Evolutionary conservation across 371 early-diverging fungal species (phyloP), one percentile per base, ranked within the genome.

Genomic region (Paraphysoderma sedebokerense): DNA sequence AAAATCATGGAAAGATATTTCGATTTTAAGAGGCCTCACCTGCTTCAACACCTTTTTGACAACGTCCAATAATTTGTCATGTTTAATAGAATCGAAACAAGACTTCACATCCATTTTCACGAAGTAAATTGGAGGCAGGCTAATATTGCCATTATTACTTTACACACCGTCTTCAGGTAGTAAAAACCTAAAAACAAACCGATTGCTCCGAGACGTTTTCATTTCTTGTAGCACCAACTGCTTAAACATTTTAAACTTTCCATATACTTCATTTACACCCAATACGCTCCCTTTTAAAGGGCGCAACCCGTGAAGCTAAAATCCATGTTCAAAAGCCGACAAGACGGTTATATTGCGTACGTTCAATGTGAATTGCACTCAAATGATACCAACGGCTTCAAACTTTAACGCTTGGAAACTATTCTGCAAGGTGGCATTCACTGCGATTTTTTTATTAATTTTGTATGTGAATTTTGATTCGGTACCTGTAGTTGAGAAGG

Each of bases 41-140:
- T 76, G 61, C 5, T 55, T 51, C 5, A 87, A 29, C 4, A 70
- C 53, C 8, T 56, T 49, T n/a, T 67, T 48, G 15, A 89, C 37
- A 20, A 79, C 61, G 0, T 65, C 48, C 28, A 87, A 35, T 8
- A 92, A 56, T 46, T 63, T 65, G 13, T 54, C 59, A 49, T 83
- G 87, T 13, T 79, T 65, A 40, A 91, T 82, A 3, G 77, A 72
- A 49, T 92, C 92, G 58, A 79, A 92, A 22, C 82, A 79, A 28
- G 59, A 60, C 24, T 60, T 59, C 26, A 90, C 74, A 54, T 92
- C 92, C 12, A 85, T 68, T 51, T 92, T 92, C 45, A 76, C 82
- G 59, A 87, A 77, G 42, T 77, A 92, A 11, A 86, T n/a, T n/a
- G n/a, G 50, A 35, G 46, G 42, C 13, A 51, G 44, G 20, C 49